Conservation (phyloP, 2,329 filamentous ascomycete genomes). For the Paraphaeosphaeria sporulosa region DNA sequence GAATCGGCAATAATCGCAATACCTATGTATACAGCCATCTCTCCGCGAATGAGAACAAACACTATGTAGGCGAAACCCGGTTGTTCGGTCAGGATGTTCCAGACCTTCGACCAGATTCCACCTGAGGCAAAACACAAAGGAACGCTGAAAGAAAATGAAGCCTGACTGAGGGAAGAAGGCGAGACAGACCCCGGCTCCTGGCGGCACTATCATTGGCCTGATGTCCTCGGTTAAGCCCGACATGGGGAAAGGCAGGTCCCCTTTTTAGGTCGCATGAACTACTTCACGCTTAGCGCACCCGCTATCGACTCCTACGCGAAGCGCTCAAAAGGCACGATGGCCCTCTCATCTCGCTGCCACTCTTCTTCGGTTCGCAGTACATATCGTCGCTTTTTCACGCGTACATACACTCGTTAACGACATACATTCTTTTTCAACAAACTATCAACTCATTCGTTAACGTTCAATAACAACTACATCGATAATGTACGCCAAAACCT, state of each 20-base stretch:
- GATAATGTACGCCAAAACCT: constrained; percentile 7
- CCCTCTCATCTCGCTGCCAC: not conserved
- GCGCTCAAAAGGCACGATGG: constrained; percentile 5
- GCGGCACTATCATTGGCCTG: not conserved
- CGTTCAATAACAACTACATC: not conserved
- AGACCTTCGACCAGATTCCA: not conserved
- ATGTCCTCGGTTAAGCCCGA: not conserved
- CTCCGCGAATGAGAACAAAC: too few species aligned
- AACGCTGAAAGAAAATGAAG: not conserved
- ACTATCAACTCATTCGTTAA: not conserved
- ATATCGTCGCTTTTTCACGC: not conserved
- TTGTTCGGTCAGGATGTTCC: not conserved
- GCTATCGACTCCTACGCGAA: not conserved
- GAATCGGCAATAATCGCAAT: too few species aligned
- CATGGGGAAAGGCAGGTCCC: not conserved
- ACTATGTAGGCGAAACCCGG: not conserved
- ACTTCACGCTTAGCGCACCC: not conserved
- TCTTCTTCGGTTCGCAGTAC: not conserved
- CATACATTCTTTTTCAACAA: not conserved
- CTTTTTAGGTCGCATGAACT: not conserved
- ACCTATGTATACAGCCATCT: too few species aligned
- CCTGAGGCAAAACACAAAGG: not conserved
- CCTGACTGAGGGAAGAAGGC: not conserved
- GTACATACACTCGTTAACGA: not conserved
- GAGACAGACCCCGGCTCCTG: not conserved